Evolutionary conservation across 805 yeast genomes (phyloP).

Genomic region (Clavispora asparagi): DNA sequence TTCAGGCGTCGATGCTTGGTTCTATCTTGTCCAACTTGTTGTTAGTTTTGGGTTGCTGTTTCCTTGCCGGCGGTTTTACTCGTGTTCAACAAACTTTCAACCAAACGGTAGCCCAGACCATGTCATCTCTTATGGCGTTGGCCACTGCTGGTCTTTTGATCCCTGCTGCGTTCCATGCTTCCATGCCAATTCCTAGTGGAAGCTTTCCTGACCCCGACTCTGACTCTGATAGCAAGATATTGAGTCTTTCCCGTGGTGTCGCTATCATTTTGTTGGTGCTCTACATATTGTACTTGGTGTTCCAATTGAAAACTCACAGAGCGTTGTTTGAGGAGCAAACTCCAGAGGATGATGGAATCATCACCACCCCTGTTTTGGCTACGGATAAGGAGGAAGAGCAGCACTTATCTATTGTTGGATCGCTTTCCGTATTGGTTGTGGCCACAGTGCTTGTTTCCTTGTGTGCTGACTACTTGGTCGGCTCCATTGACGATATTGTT

Average conservation of each 20-base stretch:
- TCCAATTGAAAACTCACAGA: slow-evolving; percentile 87
- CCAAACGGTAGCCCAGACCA: slow-evolving; percentile 96
- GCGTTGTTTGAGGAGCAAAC: slow-evolving; percentile 59
- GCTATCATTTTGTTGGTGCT: slow-evolving; percentile 71
- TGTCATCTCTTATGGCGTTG: slow-evolving; percentile 89
- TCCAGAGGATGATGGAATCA: slow-evolving; percentile 38
- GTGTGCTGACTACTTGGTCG: slow-evolving; percentile 91
- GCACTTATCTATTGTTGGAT: slow-evolving; percentile 47
- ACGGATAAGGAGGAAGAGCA: slow-evolving; percentile 13
- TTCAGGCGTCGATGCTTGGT: slow-evolving; percentile 96
- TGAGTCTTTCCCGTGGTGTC: slow-evolving; percentile 80
- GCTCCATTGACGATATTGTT: slow-evolving; percentile 87
- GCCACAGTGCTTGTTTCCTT: slow-evolving; percentile 79
- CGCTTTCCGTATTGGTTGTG: slow-evolving; percentile 51
- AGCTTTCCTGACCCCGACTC: slow-evolving; percentile 32
- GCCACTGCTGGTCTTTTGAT: slow-evolving; percentile 84
- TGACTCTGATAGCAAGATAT: slow-evolving; percentile 43
- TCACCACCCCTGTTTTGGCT: slow-evolving; percentile 23
- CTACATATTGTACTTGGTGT: slow-evolving; percentile 72
- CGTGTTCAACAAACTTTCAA: slow-evolving; percentile 83
- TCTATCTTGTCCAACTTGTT: slow-evolving; percentile 83
- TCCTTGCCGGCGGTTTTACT: slow-evolving; percentile 86
- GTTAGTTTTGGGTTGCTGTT: slow-evolving; percentile 92
- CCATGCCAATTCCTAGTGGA: slow-evolving; percentile 45
- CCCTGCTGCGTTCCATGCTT: slow-evolving; percentile 94